Percentiles rank a stretch among this genome's conserved stretches.
Evolutionary conservation across 345 rosid genomes (phyloP).

Genomic region (Citrus trifoliata): DNA sequence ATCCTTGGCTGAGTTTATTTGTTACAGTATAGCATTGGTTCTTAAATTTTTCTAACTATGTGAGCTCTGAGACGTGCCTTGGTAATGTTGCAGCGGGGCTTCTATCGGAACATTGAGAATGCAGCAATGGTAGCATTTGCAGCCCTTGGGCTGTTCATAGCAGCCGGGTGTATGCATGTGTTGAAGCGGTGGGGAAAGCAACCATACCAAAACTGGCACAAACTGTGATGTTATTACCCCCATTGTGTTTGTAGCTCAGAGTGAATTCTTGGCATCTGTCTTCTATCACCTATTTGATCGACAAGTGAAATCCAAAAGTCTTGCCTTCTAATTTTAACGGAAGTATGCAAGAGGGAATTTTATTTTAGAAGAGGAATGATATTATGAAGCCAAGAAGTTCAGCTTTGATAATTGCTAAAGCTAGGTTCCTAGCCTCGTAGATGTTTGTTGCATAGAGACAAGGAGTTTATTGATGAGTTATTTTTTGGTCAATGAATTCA

Average conservation of each 20-base stretch:
- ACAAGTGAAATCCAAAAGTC: conserved; percentile 1
- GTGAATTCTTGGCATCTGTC: conserved; percentile 11
- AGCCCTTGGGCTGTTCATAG: conserved; percentile 61
- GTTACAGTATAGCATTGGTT: background rate
- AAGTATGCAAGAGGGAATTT: conserved; percentile 1
- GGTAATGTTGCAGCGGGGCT: conserved; percentile 64
- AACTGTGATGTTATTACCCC: conserved; percentile 37
- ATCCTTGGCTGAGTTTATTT: background rate
- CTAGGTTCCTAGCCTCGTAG: background rate
- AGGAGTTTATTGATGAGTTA: background rate
- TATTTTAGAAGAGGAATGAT: background rate
- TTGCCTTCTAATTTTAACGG: background rate
- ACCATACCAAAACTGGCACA: conserved; percentile 82
- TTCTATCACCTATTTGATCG: background rate
- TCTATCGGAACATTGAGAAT: conserved; percentile 56
- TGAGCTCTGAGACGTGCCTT: conserved; percentile 14
- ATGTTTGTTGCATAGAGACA: background rate
- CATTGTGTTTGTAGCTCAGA: background rate
- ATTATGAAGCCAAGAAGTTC: background rate
- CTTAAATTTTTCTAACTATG: background rate
- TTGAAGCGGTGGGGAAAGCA: conserved; percentile 90
- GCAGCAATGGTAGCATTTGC: conserved; percentile 62
- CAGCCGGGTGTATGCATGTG: conserved; percentile 77
- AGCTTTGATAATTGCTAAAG: background rate
- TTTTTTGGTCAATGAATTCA: conserved; percentile 3